Percentiles rank a stretch among this genome's conserved stretches.
Conservation (phyloP, 2,329 filamentous ascomycete species). For the Penicillium digitatum region DNA sequence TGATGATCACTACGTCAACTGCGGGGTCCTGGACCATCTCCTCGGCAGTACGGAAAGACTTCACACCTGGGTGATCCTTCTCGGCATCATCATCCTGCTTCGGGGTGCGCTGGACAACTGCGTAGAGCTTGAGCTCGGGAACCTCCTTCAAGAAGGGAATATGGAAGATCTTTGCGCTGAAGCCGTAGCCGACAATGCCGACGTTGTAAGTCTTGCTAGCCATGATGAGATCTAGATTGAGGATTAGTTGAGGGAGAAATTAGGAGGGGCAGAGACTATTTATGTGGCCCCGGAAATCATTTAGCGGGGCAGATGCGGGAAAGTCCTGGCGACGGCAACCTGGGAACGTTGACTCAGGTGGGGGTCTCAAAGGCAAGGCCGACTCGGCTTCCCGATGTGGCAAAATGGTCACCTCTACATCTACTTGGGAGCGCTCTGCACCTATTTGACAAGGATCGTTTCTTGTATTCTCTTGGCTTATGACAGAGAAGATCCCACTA, state of each 20-base stretch:
- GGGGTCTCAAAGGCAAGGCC: constrained; percentile 52
- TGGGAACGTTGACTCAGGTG: constrained; percentile 39
- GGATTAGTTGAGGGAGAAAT: constrained; percentile 21
- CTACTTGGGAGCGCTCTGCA: constrained; percentile 8
- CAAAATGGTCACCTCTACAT: neutral
- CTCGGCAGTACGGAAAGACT: constrained; percentile 60
- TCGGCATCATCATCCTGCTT: constrained; percentile 62
- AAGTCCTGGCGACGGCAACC: constrained; percentile 36
- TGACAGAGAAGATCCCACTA: neutral
- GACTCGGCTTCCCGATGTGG: constrained; percentile 13
- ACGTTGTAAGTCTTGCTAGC: constrained; percentile 51
- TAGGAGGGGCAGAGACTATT: neutral
- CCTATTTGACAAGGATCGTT: neutral
- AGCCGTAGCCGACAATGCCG: constrained; percentile 58
- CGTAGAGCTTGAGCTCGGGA: constrained; percentile 63
- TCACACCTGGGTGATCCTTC: constrained; percentile 62
- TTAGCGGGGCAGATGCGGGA: constrained; percentile 29
- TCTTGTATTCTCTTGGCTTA: neutral
- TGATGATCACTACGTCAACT: constrained; percentile 67
- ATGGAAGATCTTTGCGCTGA: constrained; percentile 75
- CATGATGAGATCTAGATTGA: constrained; percentile 28
- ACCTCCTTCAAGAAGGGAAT: constrained; percentile 70
- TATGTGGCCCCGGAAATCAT: neutral
- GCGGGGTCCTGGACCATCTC: constrained; percentile 61
- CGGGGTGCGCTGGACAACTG: constrained; percentile 71